Conservation (phyloP, 75 land plant species). For the Larix kaempferi region DNA sequence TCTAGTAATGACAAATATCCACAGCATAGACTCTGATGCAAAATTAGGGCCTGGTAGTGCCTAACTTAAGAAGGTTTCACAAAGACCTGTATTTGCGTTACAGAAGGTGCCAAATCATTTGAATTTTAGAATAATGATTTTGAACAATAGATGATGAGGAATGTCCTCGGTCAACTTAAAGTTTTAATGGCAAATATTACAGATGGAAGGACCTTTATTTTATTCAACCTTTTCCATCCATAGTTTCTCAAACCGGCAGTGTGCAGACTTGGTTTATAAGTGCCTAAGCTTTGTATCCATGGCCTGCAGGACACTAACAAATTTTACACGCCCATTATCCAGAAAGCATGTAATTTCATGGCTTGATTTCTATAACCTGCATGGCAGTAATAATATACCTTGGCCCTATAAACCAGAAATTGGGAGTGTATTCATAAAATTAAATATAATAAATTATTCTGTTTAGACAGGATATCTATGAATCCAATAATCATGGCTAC, state of each 20-base stretch:
- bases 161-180: too few species aligned
- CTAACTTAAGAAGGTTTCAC: background rate
- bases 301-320: background rate
- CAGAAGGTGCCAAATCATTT: background rate
- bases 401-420: background rate
- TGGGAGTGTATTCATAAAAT: background rate
- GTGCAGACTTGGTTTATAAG: background rate
- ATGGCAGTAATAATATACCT: background rate
- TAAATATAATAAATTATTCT: background rate
- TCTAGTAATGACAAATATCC: background rate
- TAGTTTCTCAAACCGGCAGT: background rate
- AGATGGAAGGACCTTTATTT: background rate
- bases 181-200: too few species aligned
- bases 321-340: background rate
- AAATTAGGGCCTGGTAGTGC: background rate
- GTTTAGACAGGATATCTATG: background rate
- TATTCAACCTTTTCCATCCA: background rate
- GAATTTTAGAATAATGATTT: background rate
- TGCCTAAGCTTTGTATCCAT: background rate
- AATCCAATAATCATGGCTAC: background rate
- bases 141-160: background rate
- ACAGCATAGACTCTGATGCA: background rate
- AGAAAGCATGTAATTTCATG: background rate
- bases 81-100: background rate
- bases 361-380: background rate